phyloP scores from a whole-genome alignment of 192 early-diverging fungal species.

The Podochytrium sp. region DNA sequence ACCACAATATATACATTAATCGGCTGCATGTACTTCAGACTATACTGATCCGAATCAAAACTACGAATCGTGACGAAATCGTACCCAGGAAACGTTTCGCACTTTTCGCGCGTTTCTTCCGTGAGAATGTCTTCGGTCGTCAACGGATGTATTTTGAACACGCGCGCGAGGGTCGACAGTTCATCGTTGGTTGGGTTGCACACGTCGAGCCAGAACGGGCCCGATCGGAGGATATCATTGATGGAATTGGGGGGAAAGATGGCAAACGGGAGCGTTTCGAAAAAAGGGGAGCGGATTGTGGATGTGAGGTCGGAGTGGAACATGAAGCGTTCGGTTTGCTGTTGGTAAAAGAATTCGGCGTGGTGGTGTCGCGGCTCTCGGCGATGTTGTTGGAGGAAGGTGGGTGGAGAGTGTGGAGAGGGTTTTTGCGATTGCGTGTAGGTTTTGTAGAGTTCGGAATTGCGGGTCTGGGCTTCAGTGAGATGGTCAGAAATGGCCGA shows the following conservation, averaged over 20 bases:
- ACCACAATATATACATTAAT: conserved; percentile 61
- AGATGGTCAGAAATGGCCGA: conserved; percentile 5
- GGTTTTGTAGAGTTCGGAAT: neutral
- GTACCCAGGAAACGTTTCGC: conserved; percentile 89
- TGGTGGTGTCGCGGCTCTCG: neutral
- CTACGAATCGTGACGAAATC: conserved; percentile 88
- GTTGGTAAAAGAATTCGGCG: conserved; percentile 15
- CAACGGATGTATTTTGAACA: conserved; percentile 87
- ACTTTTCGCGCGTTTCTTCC: conserved; percentile 91
- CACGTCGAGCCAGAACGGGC: conserved; percentile 60
- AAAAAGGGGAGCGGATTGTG: conserved; percentile 19
- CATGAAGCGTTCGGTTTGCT: conserved; percentile 31
- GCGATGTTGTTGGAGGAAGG: neutral
- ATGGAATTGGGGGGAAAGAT: conserved; percentile 2
- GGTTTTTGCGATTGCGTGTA: neutral
- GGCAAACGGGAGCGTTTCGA: conserved; percentile 37
- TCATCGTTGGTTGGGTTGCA: conserved; percentile 48
- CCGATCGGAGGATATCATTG: conserved; percentile 29
- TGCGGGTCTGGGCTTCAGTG: neutral
- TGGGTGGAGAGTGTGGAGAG: neutral
- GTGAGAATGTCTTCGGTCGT: conserved; percentile 90
- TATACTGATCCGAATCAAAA: conserved; percentile 49
- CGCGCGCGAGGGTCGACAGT: conserved; percentile 38
- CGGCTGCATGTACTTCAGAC: conserved; percentile 52
- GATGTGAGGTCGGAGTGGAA: conserved; percentile 48